Percentiles rank a stretch among this genome's conserved stretches.
Evolutionary conservation across 1,284 basidiomycete genomes (phyloP).

Genomic region (Gomphus sp.): DNA sequence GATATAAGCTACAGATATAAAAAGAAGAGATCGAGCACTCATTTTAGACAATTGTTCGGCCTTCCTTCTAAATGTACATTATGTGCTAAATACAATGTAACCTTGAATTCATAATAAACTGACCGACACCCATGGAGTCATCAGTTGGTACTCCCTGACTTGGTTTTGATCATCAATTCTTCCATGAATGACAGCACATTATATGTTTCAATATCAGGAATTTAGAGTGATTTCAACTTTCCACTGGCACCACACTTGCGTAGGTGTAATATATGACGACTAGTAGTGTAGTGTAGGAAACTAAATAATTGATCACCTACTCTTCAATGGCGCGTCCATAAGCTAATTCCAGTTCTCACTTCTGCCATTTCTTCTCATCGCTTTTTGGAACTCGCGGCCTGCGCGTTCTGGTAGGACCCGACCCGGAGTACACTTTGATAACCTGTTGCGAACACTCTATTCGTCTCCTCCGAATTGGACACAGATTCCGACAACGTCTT

Average conservation of each 20-base stretch:
- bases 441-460: conserved; percentile 18
- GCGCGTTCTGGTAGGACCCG: conserved; percentile 31
- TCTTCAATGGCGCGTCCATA: conserved; percentile 34
- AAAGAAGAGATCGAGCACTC: not conserved
- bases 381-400: conserved; percentile 45
- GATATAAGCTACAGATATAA: not conserved
- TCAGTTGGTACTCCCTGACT: no score
- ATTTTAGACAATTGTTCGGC: no score
- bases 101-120: no score
- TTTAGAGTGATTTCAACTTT: no score
- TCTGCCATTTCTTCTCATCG: conserved; percentile 33
- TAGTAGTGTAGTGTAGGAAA: not conserved
- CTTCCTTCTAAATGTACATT: no score
- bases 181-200: no score
- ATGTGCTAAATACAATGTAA: no score
- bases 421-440: conserved; percentile 13
- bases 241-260: no score
- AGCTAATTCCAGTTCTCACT: conserved; percentile 38
- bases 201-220: no score
- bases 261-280: no score
- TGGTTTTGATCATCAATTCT: no score
- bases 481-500: conserved; percentile 10
- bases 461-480: conserved; percentile 18
- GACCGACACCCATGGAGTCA: no score
- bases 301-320: conserved; percentile 12